These are phyloP conservation scores for Cydonia oblonga DNA, from an alignment of 331 rosid species.

Conservation along the genomic window DNA sequence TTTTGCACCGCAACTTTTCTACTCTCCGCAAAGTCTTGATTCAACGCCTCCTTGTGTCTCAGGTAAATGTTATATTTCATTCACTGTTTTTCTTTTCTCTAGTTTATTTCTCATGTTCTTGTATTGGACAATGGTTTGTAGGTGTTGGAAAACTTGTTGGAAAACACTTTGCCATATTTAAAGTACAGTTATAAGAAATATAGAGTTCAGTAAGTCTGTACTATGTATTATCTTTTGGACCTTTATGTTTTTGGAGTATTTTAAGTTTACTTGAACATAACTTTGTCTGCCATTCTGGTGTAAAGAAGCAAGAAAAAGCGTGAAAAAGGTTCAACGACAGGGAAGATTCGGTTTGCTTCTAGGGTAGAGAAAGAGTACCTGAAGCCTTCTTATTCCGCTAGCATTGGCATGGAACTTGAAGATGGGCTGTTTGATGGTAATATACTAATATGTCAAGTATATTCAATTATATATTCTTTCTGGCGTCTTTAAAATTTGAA, in stretches of 20 bases:
- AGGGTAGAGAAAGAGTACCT: constrained; percentile 96
- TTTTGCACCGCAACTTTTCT: constrained; percentile 72
- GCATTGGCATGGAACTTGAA: constrained; percentile 90
- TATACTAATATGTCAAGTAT: constrained; percentile 26
- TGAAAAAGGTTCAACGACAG: constrained; percentile 51
- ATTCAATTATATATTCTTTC: background rate
- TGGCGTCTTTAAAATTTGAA: background rate
- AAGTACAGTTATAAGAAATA: constrained; percentile 80
- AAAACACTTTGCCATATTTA: constrained; percentile 73
- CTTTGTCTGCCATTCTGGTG: constrained; percentile 15
- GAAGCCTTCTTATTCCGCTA: constrained; percentile 84
- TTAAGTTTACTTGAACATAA: constrained; percentile 12
- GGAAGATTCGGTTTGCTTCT: constrained; percentile 54
- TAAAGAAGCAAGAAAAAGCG: constrained; percentile 52
- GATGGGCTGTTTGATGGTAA: constrained; percentile 97
- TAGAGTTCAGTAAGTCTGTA: constrained; percentile 54
- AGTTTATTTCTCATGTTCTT: constrained; percentile 4
- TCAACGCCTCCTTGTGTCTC: constrained; percentile 89
- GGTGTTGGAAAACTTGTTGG: constrained; percentile 87
- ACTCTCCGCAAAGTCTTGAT: constrained; percentile 85
- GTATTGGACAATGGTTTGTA: constrained; percentile 22
- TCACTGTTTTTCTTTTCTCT: background rate
- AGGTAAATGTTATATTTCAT: constrained; percentile 32
- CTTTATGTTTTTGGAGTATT: background rate
- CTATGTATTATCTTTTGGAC: background rate